phyloP scores from a whole-genome alignment of 768 basidiomycete species.

The Gelatoporia subvermispora region DNA sequence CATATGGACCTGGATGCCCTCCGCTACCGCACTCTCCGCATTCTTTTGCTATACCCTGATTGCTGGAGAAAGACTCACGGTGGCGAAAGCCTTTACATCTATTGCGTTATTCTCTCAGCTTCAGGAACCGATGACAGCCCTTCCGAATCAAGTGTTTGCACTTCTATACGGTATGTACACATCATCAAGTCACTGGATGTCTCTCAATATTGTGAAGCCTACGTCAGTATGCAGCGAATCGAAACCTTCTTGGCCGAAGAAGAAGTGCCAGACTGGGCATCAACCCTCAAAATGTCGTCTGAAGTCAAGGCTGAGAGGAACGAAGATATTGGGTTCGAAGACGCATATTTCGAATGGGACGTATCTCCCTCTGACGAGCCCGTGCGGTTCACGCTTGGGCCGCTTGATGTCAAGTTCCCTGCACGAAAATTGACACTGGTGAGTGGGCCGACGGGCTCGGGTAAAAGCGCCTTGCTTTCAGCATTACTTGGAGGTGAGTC shows the following conservation, averaged over 20 bases:
- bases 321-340: slow-evolving; percentile 44
- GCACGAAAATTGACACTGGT: slow-evolving; percentile 52
- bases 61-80: slow-evolving; percentile 60
- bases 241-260: slow-evolving; percentile 66
- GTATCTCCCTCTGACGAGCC: slow-evolving; percentile 25
- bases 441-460: slow-evolving; percentile 63
- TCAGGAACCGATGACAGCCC: slow-evolving; percentile 58
- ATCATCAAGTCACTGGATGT: slow-evolving; percentile 3
- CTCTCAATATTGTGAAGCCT: slow-evolving; percentile 34
- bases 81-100: slow-evolving; percentile 78
- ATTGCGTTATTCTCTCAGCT: slow-evolving; percentile 73
- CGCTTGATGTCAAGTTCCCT: slow-evolving; percentile 56
- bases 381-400: slow-evolving; percentile 49
- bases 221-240: slow-evolving; percentile 80
- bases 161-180: slow-evolving; percentile 48
- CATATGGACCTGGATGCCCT: slow-evolving; percentile 74
- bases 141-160: slow-evolving; percentile 62
- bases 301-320: slow-evolving; percentile 7
- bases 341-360: slow-evolving; percentile 59
- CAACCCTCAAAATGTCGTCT: slow-evolving; percentile 43
- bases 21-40: slow-evolving; percentile 56
- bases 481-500: slow-evolving; percentile 62
- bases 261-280: slow-evolving; percentile 78
- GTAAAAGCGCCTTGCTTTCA: slow-evolving; percentile 60
- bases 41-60: slow-evolving; percentile 68